These are phyloP conservation scores for Paratrimastix pyriformis DNA, from an alignment of 78 protist genomes.

Conservation along the genomic window DNA sequence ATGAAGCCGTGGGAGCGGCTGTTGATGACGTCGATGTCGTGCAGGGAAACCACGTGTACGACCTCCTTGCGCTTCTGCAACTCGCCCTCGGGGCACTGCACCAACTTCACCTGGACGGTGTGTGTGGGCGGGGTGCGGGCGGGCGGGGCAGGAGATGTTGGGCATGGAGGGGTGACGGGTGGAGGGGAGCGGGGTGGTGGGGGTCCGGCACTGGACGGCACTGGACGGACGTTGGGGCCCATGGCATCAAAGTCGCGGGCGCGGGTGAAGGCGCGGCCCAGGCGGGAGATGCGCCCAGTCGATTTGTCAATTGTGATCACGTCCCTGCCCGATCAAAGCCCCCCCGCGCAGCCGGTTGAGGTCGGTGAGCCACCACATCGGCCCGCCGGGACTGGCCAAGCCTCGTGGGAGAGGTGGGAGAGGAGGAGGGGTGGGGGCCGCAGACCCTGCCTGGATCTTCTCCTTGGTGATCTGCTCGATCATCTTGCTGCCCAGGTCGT, in stretches of 20 bases:
- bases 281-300: constrained; percentile 78
- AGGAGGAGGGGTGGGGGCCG: neutral
- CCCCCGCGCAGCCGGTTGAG: too few relatives aligned
- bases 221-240: constrained; percentile 38
- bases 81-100: constrained; percentile 87
- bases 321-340: constrained; percentile 52
- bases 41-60: constrained; percentile 84
- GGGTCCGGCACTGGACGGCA: neutral
- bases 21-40: constrained; percentile 98
- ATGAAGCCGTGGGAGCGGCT: constrained; percentile 84
- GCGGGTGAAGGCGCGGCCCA: constrained; percentile 86
- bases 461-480: constrained; percentile 92
- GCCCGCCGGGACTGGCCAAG: too few relatives aligned
- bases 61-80: constrained; percentile 85
- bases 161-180: neutral
- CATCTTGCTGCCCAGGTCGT: constrained; percentile 95
- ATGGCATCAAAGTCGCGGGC: constrained; percentile 87
- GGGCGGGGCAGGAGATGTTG: neutral
- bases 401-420: too few relatives aligned
- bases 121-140: neutral
- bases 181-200: neutral
- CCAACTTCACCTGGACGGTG: constrained; percentile 52
- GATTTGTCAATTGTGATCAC: constrained; percentile 95
- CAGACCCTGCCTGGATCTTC: constrained; percentile 68
- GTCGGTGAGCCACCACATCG: too few relatives aligned